Base-by-base conservation (phyloP, 2,329 filamentous ascomycete genomes). In the Zopfia rhizophila region DNA sequence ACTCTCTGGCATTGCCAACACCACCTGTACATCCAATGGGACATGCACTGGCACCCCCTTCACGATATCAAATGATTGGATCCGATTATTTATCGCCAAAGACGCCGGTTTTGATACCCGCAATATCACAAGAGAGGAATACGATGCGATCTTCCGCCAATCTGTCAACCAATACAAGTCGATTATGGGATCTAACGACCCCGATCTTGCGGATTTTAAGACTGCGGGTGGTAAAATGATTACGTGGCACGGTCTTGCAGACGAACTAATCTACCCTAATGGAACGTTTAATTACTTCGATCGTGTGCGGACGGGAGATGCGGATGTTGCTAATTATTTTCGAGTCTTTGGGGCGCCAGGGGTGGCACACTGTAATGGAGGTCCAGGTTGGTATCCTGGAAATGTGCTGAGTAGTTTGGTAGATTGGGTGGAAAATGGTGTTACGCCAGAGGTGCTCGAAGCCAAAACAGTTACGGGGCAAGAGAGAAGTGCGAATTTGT, bases 201-300 rank as follows among this genome's bases (percentile, higher is more conserved):
- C 73, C 2, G 67, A 77, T 46, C 60, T 78, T 0, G 60, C 63
- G 0, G 54, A 37, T 0, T 78, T 77, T 55, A 63, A 62, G 19
- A 37, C 54, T 1, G 44, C 53, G 1, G 74, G 72, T 0, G 73
- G 68, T 2, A 78, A 78, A 48, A 66, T 78, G 56, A 64, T 78
- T 12, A 70, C 66, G 1, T 78, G 70, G 68, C 74, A 78, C 38
- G 76, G 75, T 32, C 13, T 28, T 33, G 28, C 12, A 10, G 29
- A 31, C 4, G 2, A 3, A n/a, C n/a, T 31, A 6, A 18, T 38
- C 6, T 17, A n/a, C 8, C 24, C 7, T 6, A 36, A 36, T 36
- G 32, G 32, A 10, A 36, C 13, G 14, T 7, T 10, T 10, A 14
- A 36, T 10, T 36, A 36, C 18, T 36, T 11, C 12, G 32, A 36